Conservation (phyloP, 2,329 filamentous ascomycete species). For the Pseudocercospora macadamiae region DNA sequence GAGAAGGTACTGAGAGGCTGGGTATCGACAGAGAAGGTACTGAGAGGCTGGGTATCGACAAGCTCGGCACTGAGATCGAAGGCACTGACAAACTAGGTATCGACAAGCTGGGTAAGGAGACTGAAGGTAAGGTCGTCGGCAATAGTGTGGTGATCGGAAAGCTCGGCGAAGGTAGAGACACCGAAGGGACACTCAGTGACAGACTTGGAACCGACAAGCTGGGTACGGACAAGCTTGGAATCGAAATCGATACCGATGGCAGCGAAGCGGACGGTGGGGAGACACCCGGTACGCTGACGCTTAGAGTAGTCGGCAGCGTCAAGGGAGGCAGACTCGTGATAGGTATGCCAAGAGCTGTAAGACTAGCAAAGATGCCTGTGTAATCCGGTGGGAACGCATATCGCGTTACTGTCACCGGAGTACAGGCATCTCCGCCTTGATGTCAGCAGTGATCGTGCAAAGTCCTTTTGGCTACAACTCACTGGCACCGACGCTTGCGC, state of each 20-base stretch:
- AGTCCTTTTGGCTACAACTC: not conserved
- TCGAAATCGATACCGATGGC: not conserved
- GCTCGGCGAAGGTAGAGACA: not conserved
- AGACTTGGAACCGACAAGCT: not conserved
- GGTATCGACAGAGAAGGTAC: no score
- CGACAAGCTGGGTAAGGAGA: no score
- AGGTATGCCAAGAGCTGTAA: conserved; percentile 14
- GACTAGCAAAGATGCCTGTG: conserved; percentile 22
- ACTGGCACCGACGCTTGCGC: not conserved
- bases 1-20: no score
- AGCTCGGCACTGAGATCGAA: no score
- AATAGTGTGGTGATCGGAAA: not conserved
- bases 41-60: no score
- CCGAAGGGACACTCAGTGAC: not conserved
- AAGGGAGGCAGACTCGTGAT: conserved; percentile 12
- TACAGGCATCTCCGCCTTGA: conserved; percentile 7
- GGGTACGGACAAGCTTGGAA: not conserved
- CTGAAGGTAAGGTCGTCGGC: not conserved
- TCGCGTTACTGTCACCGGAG: conserved; percentile 18
- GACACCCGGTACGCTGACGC: no score
- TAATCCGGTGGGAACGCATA: conserved; percentile 24
- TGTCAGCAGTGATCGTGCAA: conserved; percentile 6
- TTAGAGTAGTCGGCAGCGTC: not conserved
- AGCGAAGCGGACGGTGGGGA: not conserved
- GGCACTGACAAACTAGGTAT: no score